Evolutionary conservation across 2,329 filamentous ascomycete species (phyloP), one percentile per base, ranked within the genome.

Genomic region (Ascochyta clinopodiicola): DNA sequence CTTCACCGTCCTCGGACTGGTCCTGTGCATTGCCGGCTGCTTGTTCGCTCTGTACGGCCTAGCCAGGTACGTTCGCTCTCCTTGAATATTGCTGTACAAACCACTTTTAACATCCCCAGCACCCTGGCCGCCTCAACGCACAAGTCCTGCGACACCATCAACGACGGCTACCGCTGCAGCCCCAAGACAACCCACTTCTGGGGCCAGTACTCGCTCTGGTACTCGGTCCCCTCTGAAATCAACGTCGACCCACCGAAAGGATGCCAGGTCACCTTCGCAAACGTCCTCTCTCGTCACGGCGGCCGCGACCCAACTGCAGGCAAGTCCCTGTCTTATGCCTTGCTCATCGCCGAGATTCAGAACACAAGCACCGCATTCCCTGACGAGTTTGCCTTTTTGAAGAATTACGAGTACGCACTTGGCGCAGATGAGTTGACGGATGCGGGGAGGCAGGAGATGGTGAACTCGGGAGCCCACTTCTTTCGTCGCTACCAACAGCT

Each of bases 171-270:
- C 72, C 82, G 84, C 60, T 92, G 89, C 74, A 80, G 81, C 43
- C 75, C 83, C 4, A 72, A 82, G 29, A 82, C 88, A 39, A 85
- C 86, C 1, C 88, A 86, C 62, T 83, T 81, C 51, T 96, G 92
- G 91, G 93, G 92, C 51, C 92, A 94, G 73, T 96, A 96, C 74
- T 89, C 91, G 17, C 91, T 92, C 2, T 96, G 87, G 77, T 96
- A 90, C 76, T 83, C 88, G 1, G 88, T 93, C 0, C 83, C 87
- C 6, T 92, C 89, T 1, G 79, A 84, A 2, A 84, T 91, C 45
- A 79, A 85, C 15, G 65, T 81, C 6, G 79, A 80, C 7, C 78
- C 89, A 0, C 92, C 92, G 0, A 63, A 79, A 0, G 81, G 80
- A n/a, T 97, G 93, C 76, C 78, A 84, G 12, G 78, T 94, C 64